A percentile compares a stretch with the other conserved stretches of the same genome.
These are phyloP conservation scores for Aspergillus haitiensis DNA, from an alignment of 495 filamentous ascomycete species.

Conservation along the genomic window DNA sequence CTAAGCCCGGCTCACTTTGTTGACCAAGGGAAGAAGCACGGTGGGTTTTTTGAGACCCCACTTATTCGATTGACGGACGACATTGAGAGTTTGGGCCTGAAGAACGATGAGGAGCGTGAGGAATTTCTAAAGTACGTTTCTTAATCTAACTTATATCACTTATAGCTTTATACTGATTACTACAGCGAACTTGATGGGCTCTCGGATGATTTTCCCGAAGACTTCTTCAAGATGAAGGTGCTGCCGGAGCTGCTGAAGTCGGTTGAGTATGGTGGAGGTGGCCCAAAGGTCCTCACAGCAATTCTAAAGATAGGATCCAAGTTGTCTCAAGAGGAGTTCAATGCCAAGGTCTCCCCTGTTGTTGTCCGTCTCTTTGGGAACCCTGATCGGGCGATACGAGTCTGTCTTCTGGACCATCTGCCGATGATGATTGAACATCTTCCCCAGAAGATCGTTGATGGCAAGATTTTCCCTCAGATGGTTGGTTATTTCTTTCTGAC, in stretches of 20 bases:
- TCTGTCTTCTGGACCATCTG: constrained; percentile 87
- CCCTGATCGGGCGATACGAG: constrained; percentile 87
- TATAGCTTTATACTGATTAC: constrained; percentile 9
- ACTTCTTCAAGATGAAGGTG: constrained; percentile 96
- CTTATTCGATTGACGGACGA: constrained; percentile 89
- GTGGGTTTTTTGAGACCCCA: constrained; percentile 88
- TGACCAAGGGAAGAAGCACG: constrained; percentile 79
- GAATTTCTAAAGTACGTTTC: constrained; percentile 73
- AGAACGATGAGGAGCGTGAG: constrained; percentile 78
- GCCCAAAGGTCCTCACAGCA: constrained; percentile 83
- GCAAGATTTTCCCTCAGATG: constrained; percentile 95
- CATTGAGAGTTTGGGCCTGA: constrained; percentile 87
- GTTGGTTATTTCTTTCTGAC: constrained; percentile 42
- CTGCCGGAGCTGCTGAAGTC: constrained; percentile 95
- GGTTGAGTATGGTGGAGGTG: constrained; percentile 95
- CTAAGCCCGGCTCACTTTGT: constrained; percentile 83
- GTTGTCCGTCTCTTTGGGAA: constrained; percentile 85
- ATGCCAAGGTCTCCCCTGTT: constrained; percentile 77
- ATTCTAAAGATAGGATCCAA: constrained; percentile 89
- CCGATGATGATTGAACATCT: constrained; percentile 89
- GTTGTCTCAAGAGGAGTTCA: constrained; percentile 85
- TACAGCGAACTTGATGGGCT: constrained; percentile 78
- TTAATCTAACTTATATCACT: background rate
- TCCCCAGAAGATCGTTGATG: constrained; percentile 85
- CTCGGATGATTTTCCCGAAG: constrained; percentile 91